Evolutionary conservation across 2,329 filamentous ascomycete genomes (phyloP), one percentile per base, ranked within the genome.

Genomic region (Arthrobotrys entomopaga): DNA sequence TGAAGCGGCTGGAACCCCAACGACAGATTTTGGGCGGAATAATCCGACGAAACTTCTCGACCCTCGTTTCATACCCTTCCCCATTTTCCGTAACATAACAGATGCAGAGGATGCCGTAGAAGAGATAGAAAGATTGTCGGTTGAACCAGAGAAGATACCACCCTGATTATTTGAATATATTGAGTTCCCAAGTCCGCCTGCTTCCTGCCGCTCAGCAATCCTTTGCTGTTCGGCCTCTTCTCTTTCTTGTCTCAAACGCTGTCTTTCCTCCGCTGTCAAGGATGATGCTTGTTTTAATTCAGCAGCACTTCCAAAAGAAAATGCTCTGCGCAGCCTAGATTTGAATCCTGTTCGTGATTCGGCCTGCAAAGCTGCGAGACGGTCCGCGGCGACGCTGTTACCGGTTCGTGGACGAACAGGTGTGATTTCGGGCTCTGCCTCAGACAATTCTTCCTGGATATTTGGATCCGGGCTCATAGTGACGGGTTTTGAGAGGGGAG

Each of bases 51-150:
- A 87, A 22, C 93, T 97, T 54, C 93, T 87, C 16, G 90, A 91
- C 59, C 92, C 90, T 82, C 95, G 96, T 86, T 97, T 98, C 88
- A 98, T 91, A n/a, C 94, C 93, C 77, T 93, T 92, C 65, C 95
- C 95, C 95, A 99, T 99, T 84, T 99, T 99, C 61, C 95, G 89
- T 77, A 99, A 91, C 92, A 96, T 96, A 78, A 96, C 89, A 29
- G 92, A 96, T 38, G 92, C 92, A 19, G 92, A 96, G 5, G 92
- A 96, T 19, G 92, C 92, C 8, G 92, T 96, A 2, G 92, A 96
- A 0, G 91, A 94, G 76, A 96, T 92, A 13, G 92, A 96, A 50
- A 99, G 83, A 78, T 98, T 98, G 82, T 99, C 95, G 0, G 92
- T 98, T 3, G 95, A 99, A 13, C 92, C 91, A 15, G 89, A 87